A percentile compares a stretch with the other conserved stretches of the same genome.
These are phyloP conservation scores for Aureobasidium melanogenum DNA, from an alignment of 2,329 filamentous ascomycete species.

Conservation along the genomic window DNA sequence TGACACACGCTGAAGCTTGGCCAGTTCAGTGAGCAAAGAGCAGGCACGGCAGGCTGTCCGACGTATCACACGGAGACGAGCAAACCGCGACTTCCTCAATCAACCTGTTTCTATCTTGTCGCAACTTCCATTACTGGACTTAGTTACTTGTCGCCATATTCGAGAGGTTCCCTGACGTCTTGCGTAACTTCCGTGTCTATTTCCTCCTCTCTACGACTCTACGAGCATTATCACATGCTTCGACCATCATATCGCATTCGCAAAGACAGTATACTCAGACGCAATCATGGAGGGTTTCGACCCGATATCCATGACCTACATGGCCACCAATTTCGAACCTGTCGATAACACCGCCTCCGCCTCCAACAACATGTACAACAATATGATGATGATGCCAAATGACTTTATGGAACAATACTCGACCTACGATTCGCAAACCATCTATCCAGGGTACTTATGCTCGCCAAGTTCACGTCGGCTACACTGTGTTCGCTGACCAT, in stretches of 20 bases:
- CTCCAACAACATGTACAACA: constrained; percentile 31
- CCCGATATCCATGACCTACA: constrained; percentile 53
- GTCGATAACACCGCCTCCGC: constrained; percentile 42
- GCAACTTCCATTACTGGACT: not conserved
- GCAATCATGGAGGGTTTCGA: constrained; percentile 47
- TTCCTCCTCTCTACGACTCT: not conserved
- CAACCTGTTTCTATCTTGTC: too few relatives aligned
- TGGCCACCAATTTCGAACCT: constrained; percentile 46
- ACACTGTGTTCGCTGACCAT: constrained; percentile 2
- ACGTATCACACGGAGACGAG: constrained; percentile 4
- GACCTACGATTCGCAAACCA: constrained; percentile 51
- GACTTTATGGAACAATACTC: constrained; percentile 51
- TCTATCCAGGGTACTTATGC: constrained; percentile 46
- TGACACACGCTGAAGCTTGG: constrained; percentile 1
- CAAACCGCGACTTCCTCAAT: not conserved
- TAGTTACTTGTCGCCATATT: not conserved
- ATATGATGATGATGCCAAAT: constrained; percentile 38
- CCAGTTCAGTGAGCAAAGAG: not conserved
- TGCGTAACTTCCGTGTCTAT: not conserved
- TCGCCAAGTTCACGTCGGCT: not conserved
- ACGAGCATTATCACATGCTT: not conserved
- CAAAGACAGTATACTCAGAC: not conserved
- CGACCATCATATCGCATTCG: not conserved
- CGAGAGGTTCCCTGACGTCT: not conserved
- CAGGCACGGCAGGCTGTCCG: not conserved